Base-by-base conservation (phyloP, 1,284 basidiomycete species). In the Cerioporus squamosus region DNA sequence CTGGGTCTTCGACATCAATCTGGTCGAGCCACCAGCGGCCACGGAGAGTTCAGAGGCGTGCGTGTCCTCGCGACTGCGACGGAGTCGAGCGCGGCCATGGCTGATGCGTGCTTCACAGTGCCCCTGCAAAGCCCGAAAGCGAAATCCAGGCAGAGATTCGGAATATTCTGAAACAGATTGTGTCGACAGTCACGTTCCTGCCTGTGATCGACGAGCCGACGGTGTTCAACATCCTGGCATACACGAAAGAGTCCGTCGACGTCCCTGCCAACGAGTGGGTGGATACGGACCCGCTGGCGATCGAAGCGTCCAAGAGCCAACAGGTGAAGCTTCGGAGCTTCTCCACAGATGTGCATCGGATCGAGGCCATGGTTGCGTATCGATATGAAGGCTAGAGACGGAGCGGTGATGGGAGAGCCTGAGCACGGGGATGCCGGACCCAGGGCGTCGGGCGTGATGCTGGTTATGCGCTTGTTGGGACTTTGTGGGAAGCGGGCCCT, bases 91-190 rank as follows among this genome's bases (percentile, higher is more conserved):
- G 36, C 29, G 12, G 12, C 31, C 42, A 12, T 52, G 45, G 60
- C 38, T 46, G 45, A 59, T 49, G 33, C 43, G 42, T 8, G 29
- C 44, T 55, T 39, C 44, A 59, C 68, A 86, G 84, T 36, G 73
- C 74, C 54, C 75, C 81, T 43, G 70, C 83, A 6, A 93, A 92
- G 67, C 85, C 89, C 2, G 95, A 98, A 70, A 84, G 94, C 33
- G 94, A 98, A 71, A 97, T 99, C 33, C 94, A 97, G 75, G 93
- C 91, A 29, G 97, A 99, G 81, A 99, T 99, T 66, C 89, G 97
- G 23, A 94, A 94, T 51, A 98, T 99, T 71, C 86, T 99, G 73
- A 97, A 98, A 78, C 97, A 99, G 76, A 99, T 99, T 71, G 95
- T 97, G 43, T 94, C 94, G 47, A 93, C 90, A 67, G 94, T 96